Base-by-base conservation (phyloP, 139 green algal genomes). In the Haematococcus sp. region DNA sequence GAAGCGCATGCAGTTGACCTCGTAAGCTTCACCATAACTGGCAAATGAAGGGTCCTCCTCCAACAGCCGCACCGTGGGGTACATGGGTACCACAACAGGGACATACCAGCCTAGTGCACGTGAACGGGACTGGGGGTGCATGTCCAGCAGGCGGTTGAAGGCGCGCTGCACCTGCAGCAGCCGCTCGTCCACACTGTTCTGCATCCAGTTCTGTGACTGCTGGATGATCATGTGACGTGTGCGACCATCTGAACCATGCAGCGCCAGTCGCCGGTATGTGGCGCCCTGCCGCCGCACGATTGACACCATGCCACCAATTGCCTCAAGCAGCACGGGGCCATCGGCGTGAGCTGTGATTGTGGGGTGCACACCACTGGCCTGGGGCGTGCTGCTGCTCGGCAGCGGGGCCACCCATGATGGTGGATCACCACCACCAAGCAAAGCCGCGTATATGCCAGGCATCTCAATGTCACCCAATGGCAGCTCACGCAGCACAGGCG, bases 11-110 rank as follows among this genome's bases (percentile, higher is more conserved):
- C 93, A 99, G 84, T 97, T 92, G 56, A 94, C 85, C 56, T 98
- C 94, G 73, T 98, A 98, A 0, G 92, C 95, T 68, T 98, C 94
- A 4, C 85, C 80, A 71, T 94, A 96, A 1, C 84, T 91, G 71
- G 76, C 89, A 80, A 90, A 91, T 76, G 76, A 88, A 17, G 86
- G 77, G 64, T 98, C 91, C 74, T 99, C 95, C 84, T 98, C 95
- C 70, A 98, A 77, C 60, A 99, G 79, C 1, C 91, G 89, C 51
- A 95, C 87, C 76, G 93, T 84, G 22, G 44, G 51, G 22, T 33
- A 96, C 19, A 97, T 80, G 4, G 93, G 88, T 25, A 97, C 80
- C 52, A 97, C 89, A 61, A 91, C 79, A n/a, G 96, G 95, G 1
- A 91, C 88, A 77, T 93, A 85, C 71, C 90, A 96, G 19, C 76